Base-by-base conservation (phyloP, 169 alveolate species). In the Eimeria maxima region DNA sequence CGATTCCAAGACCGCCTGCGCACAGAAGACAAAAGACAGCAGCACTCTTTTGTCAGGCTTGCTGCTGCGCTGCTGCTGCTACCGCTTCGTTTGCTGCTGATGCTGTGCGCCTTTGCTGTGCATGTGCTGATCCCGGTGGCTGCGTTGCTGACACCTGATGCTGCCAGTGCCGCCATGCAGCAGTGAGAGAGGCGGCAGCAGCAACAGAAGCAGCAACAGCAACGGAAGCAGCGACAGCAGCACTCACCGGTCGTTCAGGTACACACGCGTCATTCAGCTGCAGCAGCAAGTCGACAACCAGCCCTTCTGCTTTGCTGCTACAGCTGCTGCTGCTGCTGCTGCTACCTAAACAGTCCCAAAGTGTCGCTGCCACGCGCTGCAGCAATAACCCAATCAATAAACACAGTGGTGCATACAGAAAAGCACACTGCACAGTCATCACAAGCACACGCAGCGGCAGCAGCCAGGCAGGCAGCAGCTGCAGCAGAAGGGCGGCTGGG, bases 341-440 rank as follows among this genome's bases (percentile, higher is more conserved):
- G 57, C 57, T 50, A 11, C 57, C 57, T 50, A 50, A 11, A 11
- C 57, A 50, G 11, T 50, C 57, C 57, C 57, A 50, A 50, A 89
- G 87, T 13, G 83, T 33, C 20, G 80, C n/a, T 20, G 95, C 95
- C 74, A 67, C 87, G 78, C 80, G 94, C 94, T 87, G 94, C 67
- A 83, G 91, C 91, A 20, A 50, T 65, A 78, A 78, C 65, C 33
- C 57, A 45, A 13, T 13, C 7, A 83, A 50, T 44, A 83, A 83
- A 53, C 74, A 83, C 42, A 50, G 38, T 42, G 33, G 53, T 33
- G 45, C n/a, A n/a, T n/a, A n/a, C 89, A 78, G 89, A 60, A 78
- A 29, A 14, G 38, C 38, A 5, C 24, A 42, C 29, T 45, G 89
- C 60, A 42, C 67, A 50, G 13, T 29, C 65, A 44, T 27, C 89